Base-by-base conservation (phyloP, 805 yeast species). In the Wickerhamomyces alni region DNA sequence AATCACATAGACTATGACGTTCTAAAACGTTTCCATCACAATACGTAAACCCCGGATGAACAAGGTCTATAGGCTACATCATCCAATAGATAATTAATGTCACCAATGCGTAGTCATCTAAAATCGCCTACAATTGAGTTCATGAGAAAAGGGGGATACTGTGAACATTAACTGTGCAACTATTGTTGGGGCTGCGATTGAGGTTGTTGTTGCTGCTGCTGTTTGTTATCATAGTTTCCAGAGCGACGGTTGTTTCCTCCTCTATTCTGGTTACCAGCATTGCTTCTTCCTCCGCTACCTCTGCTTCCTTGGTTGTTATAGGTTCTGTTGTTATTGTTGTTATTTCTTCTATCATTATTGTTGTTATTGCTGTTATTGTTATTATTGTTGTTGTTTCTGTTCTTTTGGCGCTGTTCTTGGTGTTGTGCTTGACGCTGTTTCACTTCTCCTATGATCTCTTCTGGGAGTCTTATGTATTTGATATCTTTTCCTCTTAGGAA, bases 401-500 rank as follows among this genome's bases (percentile, higher is more conserved):
- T 69, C 52, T 71, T 65, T 36, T 50, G 51, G 30, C 54, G 51
- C 46, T 70, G 72, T 45, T 74, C 71, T 65, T 69, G 64, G 56
- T 69, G 65, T 54, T 73, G 63, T 47, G 67, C 61, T 48, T 73
- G 75, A 50, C 77, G 83, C 49, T 80, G 85, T 56, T 80, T 82
- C 45, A 85, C 84, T 46, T 78, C 75, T 50, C 81, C 88, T 69
- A 85, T 84, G 31, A 82, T 68, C 52, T 78, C 83, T 50, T 84
- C 86, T 22, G 86, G 87, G 58, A 85, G 69, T 62, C 87, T 77
- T 47, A 85, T 70, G 51, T 77, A 79, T 57, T 84, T 85, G 63
- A 87, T 83, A 52, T 85, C 91, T 47, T 75, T 82, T 33, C 97
- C 97, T 58, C 89, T 80, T 30, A 89, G 75, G 57, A 88, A 89